A percentile compares a stretch with the other conserved stretches of the same genome.
Conservation (phyloP, 495 filamentous ascomycete species). For the Penicillium taxi region DNA sequence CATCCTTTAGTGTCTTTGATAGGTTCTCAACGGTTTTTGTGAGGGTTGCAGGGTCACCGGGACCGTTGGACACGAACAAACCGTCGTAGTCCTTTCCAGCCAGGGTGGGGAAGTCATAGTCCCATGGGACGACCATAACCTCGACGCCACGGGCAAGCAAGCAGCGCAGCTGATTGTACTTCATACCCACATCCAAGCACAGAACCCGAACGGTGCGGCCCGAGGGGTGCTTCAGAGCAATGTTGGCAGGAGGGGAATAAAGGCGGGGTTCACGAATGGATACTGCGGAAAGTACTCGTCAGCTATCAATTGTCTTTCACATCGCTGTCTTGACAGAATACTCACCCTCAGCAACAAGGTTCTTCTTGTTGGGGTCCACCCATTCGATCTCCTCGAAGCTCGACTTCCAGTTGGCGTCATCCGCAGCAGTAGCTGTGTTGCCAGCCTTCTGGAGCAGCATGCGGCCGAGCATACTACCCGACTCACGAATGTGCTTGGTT, state of each 20-base stretch:
- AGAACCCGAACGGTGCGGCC: constrained; percentile 79
- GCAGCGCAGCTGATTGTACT: constrained; percentile 94
- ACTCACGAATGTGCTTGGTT: constrained; percentile 85
- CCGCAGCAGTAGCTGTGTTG: constrained; percentile 39
- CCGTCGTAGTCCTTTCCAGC: constrained; percentile 82
- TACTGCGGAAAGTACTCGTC: constrained; percentile 44
- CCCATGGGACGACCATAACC: constrained; percentile 89
- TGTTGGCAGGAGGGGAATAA: constrained; percentile 59
- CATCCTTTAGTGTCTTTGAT: constrained; percentile 59
- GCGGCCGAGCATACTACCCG: constrained; percentile 93
- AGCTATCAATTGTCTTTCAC: neutral
- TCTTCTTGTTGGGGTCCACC: constrained; percentile 85
- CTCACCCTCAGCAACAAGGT: constrained; percentile 90
- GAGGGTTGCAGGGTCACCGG: constrained; percentile 86
- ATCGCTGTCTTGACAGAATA: constrained; percentile 5
- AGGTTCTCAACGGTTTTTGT: constrained; percentile 69
- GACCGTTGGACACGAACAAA: constrained; percentile 94
- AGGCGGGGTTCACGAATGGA: constrained; percentile 76
- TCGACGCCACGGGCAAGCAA: constrained; percentile 86
- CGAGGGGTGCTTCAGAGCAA: constrained; percentile 72
- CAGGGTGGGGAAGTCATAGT: constrained; percentile 75
- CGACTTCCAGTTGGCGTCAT: constrained; percentile 50
- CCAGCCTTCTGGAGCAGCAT: constrained; percentile 65
- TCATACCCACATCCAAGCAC: constrained; percentile 92
- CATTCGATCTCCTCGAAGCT: constrained; percentile 72